Base-by-base conservation (phyloP, 345 rosid genomes). In the Mallotus nudiflorus region DNA sequence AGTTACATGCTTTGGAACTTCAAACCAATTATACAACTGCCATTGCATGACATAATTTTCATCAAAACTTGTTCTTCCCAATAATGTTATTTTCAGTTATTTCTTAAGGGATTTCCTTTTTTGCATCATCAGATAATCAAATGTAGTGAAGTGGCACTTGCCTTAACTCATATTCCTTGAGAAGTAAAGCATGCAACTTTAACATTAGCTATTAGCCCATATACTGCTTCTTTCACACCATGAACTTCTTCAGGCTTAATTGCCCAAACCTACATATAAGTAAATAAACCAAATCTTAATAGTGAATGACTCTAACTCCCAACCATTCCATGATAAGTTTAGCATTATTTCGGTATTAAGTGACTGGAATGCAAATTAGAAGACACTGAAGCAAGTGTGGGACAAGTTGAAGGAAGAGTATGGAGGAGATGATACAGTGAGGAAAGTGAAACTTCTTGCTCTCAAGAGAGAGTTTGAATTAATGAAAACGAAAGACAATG, bases 1-100 rank as follows among this genome's bases (percentile, higher is more conserved):
- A 65, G 77, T 85, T 61, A 81, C 61, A n/a, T 85, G 91, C 84
- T 78, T 86, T 28, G 85, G 85, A 31, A 35, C 52, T 59, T 87
- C 88, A 14, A 85, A 74, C 91, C 91, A 89, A 52, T 78, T 77
- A 57, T 89, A 85, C 20, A 85, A 85, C 93, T 89, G 85, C 42
- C 22, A 63, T 29, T 39, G 29, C 46, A 42, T 52, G 28, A 31
- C 6, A 29, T 9, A 33, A 56, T 14, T 57, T 50, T 56, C 40
- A 25, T 8, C 2, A 8, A 12, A 25, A n/a, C 9, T 45, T 52
- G n/a, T 27, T 67, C 28, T n/a, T 1, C 29, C 18, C n/a, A n/a
- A n/a, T n/a, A n/a, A n/a, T n/a, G n/a, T n/a, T n/a, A n/a, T n/a
- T n/a, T n/a, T n/a, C n/a, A n/a, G n/a, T n/a, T n/a, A n/a, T n/a